Evolutionary conservation across 2,329 filamentous ascomycete genomes (phyloP), one percentile per base, ranked within the genome.

Genomic region (Claviceps capensis): DNA sequence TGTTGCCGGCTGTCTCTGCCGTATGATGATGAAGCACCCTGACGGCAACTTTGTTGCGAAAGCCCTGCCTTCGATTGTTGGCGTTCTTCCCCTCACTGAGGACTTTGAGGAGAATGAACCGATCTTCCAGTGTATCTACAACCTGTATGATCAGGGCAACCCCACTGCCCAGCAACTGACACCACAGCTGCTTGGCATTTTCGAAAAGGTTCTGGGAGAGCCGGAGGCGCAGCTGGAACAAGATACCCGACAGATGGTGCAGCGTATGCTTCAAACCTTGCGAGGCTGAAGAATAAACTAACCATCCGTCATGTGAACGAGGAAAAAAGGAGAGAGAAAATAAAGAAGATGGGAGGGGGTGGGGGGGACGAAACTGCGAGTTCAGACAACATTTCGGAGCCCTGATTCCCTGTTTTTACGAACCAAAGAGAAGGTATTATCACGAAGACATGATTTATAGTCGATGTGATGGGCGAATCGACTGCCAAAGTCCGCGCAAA

Each of bases 71-170:
- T 82, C 81, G 1, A 72, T 97, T 30, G 78, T 94, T 52, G 78
- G 79, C 55, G 78, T 90, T 30, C 78, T 97, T 40, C 93, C 93
- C 9, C 76, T 97, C 56, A 87, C 86, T 68, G 90, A 95, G 65
- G 93, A 97, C 67, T 97, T 81, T 61, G 89, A 96, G 69, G 93
- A 97, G 79, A 97, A 98, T 71, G 87, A 88, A 62, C 89, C 93
- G 8, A 83, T 97, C 54, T 98, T 85, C 72, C 79, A 85, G 67
- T 94, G 90, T 80, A 84, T 98, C 62, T 84, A 87, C 68, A 83
- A 86, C 68, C 78, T 97, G 57, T 96, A 89, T 67, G 78, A 85
- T 60, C 72, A 77, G 56, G 77, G 81, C 57, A 84, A 91, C 68
- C 71, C 77, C 13, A 85, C 81, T 2, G 77, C 90, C 47, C 79